Percentiles rank a stretch among this genome's conserved stretches.
Conservation (phyloP, 257 asterid species). For the Handroanthus guayacan region DNA sequence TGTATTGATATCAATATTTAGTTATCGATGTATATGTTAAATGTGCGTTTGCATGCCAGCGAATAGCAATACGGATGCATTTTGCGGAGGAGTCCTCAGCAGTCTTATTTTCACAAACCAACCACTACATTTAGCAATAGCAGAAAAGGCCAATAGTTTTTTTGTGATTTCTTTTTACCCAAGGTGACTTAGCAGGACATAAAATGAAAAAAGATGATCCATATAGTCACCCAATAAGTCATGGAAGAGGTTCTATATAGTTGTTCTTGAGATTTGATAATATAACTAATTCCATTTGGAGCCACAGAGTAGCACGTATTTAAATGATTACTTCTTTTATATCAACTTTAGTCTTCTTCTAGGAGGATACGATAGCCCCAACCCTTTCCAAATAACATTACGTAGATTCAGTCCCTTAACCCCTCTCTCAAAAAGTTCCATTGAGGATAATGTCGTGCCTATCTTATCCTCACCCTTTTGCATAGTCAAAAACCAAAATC, state of each 20-base stretch:
- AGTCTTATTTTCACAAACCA: not conserved
- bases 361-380: not conserved
- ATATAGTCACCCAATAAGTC: not conserved
- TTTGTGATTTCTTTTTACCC: not conserved
- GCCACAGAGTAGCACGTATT: not conserved
- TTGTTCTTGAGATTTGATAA: not conserved
- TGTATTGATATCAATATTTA: constrained; percentile 1
- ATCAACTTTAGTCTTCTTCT: constrained; percentile 6
- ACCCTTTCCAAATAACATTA: not conserved
- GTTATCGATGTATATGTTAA: too few species aligned
- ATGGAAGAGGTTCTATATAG: not conserved
- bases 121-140: not conserved
- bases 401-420: not conserved
- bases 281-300: constrained; percentile 5
- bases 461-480: not conserved
- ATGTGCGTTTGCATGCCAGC: too few species aligned
- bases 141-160: not conserved
- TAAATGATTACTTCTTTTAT: not conserved
- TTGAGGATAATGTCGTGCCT: not conserved
- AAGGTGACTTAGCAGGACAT: not conserved
- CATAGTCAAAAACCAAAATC: not conserved
- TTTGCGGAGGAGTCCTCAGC: not conserved
- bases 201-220: not conserved
- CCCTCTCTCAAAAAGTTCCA: not conserved
- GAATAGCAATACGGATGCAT: not conserved